Conservation (phyloP, 1,139 yeast genomes). For the Hemisphaericaspora subhashii region DNA sequence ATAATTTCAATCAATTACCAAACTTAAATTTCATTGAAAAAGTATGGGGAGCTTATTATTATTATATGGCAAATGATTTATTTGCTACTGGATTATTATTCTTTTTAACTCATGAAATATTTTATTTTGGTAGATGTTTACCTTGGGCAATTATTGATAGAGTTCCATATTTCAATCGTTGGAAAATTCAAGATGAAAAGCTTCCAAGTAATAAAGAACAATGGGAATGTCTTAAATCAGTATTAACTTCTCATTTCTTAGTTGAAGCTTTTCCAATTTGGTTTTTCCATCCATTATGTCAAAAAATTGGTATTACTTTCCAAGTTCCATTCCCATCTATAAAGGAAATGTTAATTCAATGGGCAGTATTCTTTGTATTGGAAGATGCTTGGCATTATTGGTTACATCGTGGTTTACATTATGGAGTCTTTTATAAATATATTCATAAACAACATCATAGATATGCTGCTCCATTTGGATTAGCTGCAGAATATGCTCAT, state of each 20-base stretch:
- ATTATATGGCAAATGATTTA: conserved; percentile 42
- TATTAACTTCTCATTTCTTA: conserved; percentile 43
- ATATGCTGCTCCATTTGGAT: conserved; percentile 51
- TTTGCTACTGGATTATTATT: conserved; percentile 48
- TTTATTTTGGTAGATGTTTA: conserved; percentile 46
- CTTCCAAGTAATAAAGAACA: conserved; percentile 43
- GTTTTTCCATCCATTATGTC: conserved; percentile 49
- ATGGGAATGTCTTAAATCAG: conserved; percentile 50
- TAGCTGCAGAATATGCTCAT: conserved; percentile 51
- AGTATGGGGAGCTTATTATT: conserved; percentile 46
- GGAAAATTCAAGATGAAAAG: conserved; percentile 46
- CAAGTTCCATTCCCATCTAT: conserved; percentile 42
- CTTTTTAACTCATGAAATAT: conserved; percentile 42
- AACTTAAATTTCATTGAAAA: conserved; percentile 33
- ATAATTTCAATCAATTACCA: conserved; percentile 33
- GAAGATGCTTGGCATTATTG: conserved; percentile 53
- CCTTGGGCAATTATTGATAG: conserved; percentile 49
- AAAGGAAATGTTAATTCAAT: conserved; percentile 30
- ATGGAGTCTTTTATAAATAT: conserved; percentile 47
- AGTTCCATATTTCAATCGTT: conserved; percentile 41
- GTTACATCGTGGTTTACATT: conserved; percentile 47
- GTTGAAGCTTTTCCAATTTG: conserved; percentile 51
- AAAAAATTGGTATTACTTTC: conserved; percentile 37
- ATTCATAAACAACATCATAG: conserved; percentile 52
- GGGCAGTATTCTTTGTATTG: conserved; percentile 40